These are phyloP conservation scores for Cynara cardunculus DNA, from an alignment of 129 eudicot species.

Conservation along the genomic window DNA sequence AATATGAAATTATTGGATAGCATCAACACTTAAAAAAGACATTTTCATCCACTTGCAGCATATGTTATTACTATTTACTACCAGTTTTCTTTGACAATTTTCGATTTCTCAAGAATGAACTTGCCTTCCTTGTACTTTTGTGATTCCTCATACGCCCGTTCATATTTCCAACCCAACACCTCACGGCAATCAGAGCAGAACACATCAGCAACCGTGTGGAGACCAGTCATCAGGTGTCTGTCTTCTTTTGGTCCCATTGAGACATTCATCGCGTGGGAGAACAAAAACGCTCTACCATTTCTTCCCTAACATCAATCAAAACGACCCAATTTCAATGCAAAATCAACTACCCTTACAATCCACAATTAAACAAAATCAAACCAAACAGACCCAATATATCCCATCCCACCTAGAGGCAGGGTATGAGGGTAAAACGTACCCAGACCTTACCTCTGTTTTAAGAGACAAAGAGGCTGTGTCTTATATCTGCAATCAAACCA, in stretches of 20 bases:
- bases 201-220: conserved; percentile 87
- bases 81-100: conserved; percentile 85
- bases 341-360: neutral
- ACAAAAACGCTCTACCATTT: conserved; percentile 75
- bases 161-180: conserved; percentile 92
- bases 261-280: conserved; percentile 80
- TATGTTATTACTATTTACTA: conserved; percentile 23
- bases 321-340: neutral
- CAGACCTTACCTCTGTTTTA: neutral
- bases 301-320: conserved; percentile 44
- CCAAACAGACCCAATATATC: neutral
- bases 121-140: conserved; percentile 94
- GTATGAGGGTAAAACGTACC: no score
- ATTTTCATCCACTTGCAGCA: conserved; percentile 11
- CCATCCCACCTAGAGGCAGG: neutral
- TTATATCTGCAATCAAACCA: neutral
- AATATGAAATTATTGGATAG: conserved; percentile 24
- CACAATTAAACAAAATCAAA: neutral
- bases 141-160: conserved; percentile 62
- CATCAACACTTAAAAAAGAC: conserved; percentile 16
- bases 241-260: conserved; percentile 70
- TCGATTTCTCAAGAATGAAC: conserved; percentile 78
- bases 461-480: neutral
- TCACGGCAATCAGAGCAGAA: conserved; percentile 67
- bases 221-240: conserved; percentile 77